Conservation (phyloP, 1,139 yeast genomes). For the Candida sanyaensis region DNA sequence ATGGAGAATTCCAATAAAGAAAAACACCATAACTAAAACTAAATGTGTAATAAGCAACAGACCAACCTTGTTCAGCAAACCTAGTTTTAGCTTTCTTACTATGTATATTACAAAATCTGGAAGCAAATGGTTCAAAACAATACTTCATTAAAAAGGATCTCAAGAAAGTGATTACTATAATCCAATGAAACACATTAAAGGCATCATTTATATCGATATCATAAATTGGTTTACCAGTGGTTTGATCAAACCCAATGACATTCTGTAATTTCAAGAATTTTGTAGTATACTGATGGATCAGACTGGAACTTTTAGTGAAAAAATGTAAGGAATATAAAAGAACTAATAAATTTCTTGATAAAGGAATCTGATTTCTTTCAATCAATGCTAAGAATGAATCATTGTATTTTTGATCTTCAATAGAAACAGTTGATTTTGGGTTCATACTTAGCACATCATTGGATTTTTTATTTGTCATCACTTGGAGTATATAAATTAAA, state of each 20-base stretch:
- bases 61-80: slow-evolving; percentile 90
- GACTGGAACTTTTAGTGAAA: slow-evolving; percentile 18
- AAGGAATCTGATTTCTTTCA: slow-evolving; percentile 42
- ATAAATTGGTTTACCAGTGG: slow-evolving; percentile 31
- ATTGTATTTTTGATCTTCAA: slow-evolving; percentile 17
- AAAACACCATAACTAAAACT: slow-evolving; percentile 61
- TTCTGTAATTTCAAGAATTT: slow-evolving; percentile 57
- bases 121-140: slow-evolving; percentile 60
- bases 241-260: slow-evolving; percentile 22
- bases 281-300: slow-evolving; percentile 25
- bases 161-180: slow-evolving; percentile 57
- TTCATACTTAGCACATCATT: neutral
- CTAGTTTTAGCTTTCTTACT: slow-evolving; percentile 57
- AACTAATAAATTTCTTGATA: slow-evolving; percentile 32
- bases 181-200: slow-evolving; percentile 57
- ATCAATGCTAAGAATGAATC: slow-evolving; percentile 30
- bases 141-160: slow-evolving; percentile 63
- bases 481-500: neutral
- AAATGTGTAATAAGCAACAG: slow-evolving; percentile 57
- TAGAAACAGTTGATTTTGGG: neutral
- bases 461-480: neutral
- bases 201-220: slow-evolving; percentile 60
- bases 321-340: slow-evolving; percentile 30
- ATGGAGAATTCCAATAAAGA: slow-evolving; percentile 59
- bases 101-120: slow-evolving; percentile 42